These are phyloP conservation scores for Saccharomycopsis amapae DNA, from an alignment of 805 yeast species.

Conservation along the genomic window DNA sequence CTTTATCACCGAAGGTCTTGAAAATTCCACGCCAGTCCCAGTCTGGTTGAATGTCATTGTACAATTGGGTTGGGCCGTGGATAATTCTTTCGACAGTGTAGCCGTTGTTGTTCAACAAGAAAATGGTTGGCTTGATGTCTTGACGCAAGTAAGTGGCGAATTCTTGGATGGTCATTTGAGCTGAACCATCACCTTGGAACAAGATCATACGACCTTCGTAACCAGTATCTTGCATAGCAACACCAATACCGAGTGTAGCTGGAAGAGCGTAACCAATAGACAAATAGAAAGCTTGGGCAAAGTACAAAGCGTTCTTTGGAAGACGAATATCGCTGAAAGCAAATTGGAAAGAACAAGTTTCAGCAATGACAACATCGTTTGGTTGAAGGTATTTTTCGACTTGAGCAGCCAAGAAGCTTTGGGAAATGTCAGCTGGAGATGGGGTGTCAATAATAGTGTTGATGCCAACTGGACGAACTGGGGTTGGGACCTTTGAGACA, in stretches of 20 bases:
- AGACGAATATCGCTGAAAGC: slow-evolving; percentile 62
- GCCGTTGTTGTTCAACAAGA: slow-evolving; percentile 78
- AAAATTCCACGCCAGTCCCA: slow-evolving; percentile 79
- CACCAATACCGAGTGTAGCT: slow-evolving; percentile 72
- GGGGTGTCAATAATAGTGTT: slow-evolving; percentile 26
- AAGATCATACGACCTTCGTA: slow-evolving; percentile 52
- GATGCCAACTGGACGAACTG: slow-evolving; percentile 21
- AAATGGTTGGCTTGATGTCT: slow-evolving; percentile 56
- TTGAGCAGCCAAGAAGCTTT: slow-evolving; percentile 36
- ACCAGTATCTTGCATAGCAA: slow-evolving; percentile 54
- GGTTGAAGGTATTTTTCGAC: slow-evolving; percentile 43
- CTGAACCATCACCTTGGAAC: slow-evolving; percentile 89
- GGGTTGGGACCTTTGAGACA: slow-evolving; percentile 22
- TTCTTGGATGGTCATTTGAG: slow-evolving; percentile 92
- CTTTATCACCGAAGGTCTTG: slow-evolving; percentile 53
- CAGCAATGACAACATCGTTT: slow-evolving; percentile 68
- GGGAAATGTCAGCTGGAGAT: slow-evolving; percentile 37
- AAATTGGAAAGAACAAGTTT: slow-evolving; percentile 80
- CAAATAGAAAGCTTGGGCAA: slow-evolving; percentile 70
- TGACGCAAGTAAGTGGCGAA: slow-evolving; percentile 55
- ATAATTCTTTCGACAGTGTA: slow-evolving; percentile 87
- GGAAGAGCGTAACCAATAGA: slow-evolving; percentile 90
- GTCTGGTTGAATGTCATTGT: slow-evolving; percentile 72
- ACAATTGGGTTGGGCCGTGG: slow-evolving; percentile 65
- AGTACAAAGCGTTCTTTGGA: slow-evolving; percentile 43